Evolutionary conservation across 1,284 basidiomycete genomes (phyloP).

Genomic region (Heterobasidion parviporum): DNA sequence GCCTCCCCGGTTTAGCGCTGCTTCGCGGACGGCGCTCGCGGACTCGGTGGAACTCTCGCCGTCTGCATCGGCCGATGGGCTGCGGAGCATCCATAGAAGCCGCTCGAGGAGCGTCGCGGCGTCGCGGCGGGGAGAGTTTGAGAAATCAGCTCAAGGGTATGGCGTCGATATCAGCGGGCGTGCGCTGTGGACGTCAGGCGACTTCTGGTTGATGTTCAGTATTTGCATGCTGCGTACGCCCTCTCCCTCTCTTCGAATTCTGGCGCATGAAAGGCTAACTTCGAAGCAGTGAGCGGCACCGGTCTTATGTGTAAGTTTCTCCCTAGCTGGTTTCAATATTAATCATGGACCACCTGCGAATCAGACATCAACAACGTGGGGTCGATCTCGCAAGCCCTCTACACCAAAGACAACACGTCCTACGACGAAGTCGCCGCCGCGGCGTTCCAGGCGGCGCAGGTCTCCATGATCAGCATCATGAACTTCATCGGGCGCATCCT

Average conservation of each 20-base stretch:
- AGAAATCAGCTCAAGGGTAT: constrained; percentile 4
- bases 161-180: constrained; percentile 10
- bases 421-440: constrained; percentile 64
- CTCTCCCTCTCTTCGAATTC: neutral
- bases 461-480: constrained; percentile 78
- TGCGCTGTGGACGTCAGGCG: constrained; percentile 6
- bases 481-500: constrained; percentile 79
- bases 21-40: neutral
- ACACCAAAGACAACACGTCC: constrained; percentile 51
- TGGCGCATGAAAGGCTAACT: neutral
- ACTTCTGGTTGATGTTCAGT: constrained; percentile 12
- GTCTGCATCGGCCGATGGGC: neutral
- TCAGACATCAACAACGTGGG: constrained; percentile 92
- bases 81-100: neutral
- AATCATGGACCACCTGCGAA: too few relatives aligned
- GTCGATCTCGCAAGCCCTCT: constrained; percentile 83
- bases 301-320: constrained; percentile 73
- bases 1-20: neutral
- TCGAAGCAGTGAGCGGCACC: constrained; percentile 69
- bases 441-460: constrained; percentile 79
- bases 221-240: constrained; percentile 10
- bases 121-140: neutral
- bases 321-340: neutral
- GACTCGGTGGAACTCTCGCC: constrained; percentile 11
- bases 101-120: neutral